Evolutionary conservation across 2,329 filamentous ascomycete genomes (phyloP), one percentile per base, ranked within the genome.

Genomic region (Ceratocystis ficicola): DNA sequence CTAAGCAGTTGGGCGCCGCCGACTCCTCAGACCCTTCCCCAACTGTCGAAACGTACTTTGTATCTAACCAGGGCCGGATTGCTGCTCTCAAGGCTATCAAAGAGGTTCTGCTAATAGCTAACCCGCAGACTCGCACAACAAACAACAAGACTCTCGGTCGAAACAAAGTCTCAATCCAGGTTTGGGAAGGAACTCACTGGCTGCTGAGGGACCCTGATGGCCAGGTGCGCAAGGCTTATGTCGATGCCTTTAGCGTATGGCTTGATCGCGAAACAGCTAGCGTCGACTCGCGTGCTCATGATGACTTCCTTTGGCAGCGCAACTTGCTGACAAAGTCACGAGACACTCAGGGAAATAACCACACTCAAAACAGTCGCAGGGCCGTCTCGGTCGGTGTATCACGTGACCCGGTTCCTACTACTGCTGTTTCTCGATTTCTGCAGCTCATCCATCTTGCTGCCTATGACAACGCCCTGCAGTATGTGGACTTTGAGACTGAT

Each of bases 141-240:
- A 82, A 81, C 69, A 85, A 80, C 73, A 81, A 79, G 63, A 83
- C 83, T 36, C 82, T 94, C 63, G 84, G 85, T 5, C 83, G 91
- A 69, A 89, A 87, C 73, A 84, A 81, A 50, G 89, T 95, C 0
- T 86, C 89, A 0, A 80, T 95, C 7, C 83, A 88, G 65, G 88
- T 92, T 0, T 99, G 94, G 94, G 92, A 97, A 74, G 90, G 90
- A n/a, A 96, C 92, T 0, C 90, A 96, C 68, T 96, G 90, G 89
- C 83, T 97, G 57, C 77, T 97, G 22, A 86, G 88, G 46, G 93
- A 96, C 71, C 81, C 84, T 0, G 87, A 92, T 71, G 84, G 84
- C 41, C 81, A 84, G 41, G 91, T 97, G 44, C 85, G 92, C 65
- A 87, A 87, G 73, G 89, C 91, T 0, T 99, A 97, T 70, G 84